Conservation (phyloP, 192 early-diverging fungal genomes). For the Radiomyces spectabilis region DNA sequence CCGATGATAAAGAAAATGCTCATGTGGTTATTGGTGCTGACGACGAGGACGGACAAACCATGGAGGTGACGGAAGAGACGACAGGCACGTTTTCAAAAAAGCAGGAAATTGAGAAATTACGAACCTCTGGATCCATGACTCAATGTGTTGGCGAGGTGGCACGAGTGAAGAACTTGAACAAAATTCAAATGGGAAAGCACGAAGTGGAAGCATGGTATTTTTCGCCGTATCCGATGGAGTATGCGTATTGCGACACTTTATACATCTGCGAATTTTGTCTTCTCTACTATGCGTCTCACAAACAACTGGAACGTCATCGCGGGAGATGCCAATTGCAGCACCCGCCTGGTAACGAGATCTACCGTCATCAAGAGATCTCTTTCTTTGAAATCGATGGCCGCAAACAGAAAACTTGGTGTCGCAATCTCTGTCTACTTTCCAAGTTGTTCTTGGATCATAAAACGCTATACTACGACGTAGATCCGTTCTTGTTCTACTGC, state of each 20-base stretch:
- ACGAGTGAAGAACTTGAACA: slow-evolving; percentile 90
- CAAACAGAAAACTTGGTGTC: slow-evolving; percentile 87
- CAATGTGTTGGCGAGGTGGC: slow-evolving; percentile 91
- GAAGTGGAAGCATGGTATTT: slow-evolving; percentile 98
- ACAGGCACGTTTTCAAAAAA: slow-evolving; percentile 74
- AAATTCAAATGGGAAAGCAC: slow-evolving; percentile 86
- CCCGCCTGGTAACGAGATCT: slow-evolving; percentile 99
- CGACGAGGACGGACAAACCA: slow-evolving; percentile 18
- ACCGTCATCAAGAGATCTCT: slow-evolving; percentile 82
- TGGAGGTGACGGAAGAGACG: slow-evolving; percentile 1
- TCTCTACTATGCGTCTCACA: slow-evolving; percentile 65
- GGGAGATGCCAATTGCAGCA: slow-evolving; percentile 84
- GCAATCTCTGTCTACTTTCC: slow-evolving; percentile 92
- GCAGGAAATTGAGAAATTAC: slow-evolving; percentile 92
- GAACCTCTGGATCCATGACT: slow-evolving; percentile 93
- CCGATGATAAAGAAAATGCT: neutral
- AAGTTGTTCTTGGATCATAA: slow-evolving; percentile 99
- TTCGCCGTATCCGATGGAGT: slow-evolving; percentile 93
- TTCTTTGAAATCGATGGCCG: slow-evolving; percentile 98
- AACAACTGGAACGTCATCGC: slow-evolving; percentile 77
- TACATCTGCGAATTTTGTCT: slow-evolving; percentile 98
- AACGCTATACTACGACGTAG: slow-evolving; percentile 96
- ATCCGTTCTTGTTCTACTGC: slow-evolving; percentile 96
- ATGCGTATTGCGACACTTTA: slow-evolving; percentile 63
- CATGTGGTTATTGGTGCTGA: slow-evolving; percentile 10